Base-by-base conservation (phyloP, 2,329 filamentous ascomycete genomes). In the Trichocomaceae sp. region DNA sequence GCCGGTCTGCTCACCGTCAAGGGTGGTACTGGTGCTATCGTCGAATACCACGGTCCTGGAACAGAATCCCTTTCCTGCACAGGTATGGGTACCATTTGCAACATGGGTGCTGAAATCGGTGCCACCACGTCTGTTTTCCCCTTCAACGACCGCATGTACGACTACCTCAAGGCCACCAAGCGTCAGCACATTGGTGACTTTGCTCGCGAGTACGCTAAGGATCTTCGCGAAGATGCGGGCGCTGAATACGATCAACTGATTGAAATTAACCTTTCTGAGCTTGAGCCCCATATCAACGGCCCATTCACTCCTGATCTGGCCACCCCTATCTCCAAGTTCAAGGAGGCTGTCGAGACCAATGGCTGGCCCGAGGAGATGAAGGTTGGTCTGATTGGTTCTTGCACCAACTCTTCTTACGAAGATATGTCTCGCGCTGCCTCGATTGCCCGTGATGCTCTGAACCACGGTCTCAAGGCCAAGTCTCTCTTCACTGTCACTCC, bases 231-330 rank as follows among this genome's bases (percentile, higher is more conserved):
- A 70, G 93, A 99, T 64, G 80, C 95, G 76, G 90, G 90, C 63
- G 88, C 89, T 63, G 85, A 97, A 76, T 99, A 97, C 75, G 93
- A 99, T 74, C 83, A 97, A 77, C 75, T 96, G 63, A 90, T 97
- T 67, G 92, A 96, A 78, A 89, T 99, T 77, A 92, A 99, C 80
- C 83, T 99, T 54, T 87, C 83, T 57, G 88, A 92, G 75, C 86
- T 99, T 48, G 93, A 99, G 80, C 93, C 93, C 63, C 90, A 97
- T 73, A 90, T 99, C 79, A 99, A 99, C 80, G 93, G 93, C 62
- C 93, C 93, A 61, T 97, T 97, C 83, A 99, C 93, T 26, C 93
- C 93, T 59, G 93, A 99, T 83, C 81, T 99, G 77, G 91, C 90
- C 54, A 97, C 93, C 7, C 93, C 93, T 50, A 95, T 99, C 73